Evolutionary conservation across 257 asterid species (phyloP).

Genomic region (Salvia splendens): DNA sequence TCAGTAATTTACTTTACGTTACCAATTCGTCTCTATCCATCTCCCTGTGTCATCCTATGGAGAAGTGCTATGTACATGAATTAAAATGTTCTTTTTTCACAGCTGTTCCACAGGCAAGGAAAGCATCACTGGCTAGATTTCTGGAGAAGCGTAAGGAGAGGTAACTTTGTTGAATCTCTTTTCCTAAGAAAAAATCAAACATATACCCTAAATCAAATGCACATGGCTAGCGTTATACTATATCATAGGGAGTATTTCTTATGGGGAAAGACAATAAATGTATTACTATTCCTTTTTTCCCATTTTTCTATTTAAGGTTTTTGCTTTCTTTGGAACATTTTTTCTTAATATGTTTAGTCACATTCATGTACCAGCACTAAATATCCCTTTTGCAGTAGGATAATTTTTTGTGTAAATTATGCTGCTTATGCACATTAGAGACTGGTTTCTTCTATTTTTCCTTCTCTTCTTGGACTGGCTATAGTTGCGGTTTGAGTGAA

Average conservation of each 20-base stretch:
- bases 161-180: slow-evolving; percentile 32
- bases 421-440: neutral
- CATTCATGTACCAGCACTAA: neutral
- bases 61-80: slow-evolving; percentile 1
- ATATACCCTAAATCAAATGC: neutral
- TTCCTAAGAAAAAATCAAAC: slow-evolving; percentile 5
- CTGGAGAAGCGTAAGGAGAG: slow-evolving; percentile 72
- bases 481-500: neutral
- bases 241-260: neutral
- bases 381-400: neutral
- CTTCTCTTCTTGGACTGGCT: too few relatives aligned
- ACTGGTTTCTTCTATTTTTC: neutral
- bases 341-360: neutral
- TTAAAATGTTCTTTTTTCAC: slow-evolving; percentile 19
- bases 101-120: slow-evolving; percentile 75
- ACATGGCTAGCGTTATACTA: neutral
- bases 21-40: neutral
- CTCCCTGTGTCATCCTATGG: neutral
- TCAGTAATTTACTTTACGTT: slow-evolving; percentile 1
- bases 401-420: neutral
- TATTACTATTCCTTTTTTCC: neutral
- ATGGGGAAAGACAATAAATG: neutral
- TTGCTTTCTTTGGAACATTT: neutral
- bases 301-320: neutral
- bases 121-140: slow-evolving; percentile 71